These are phyloP conservation scores for Phytophthora vignae DNA, from an alignment of 352 stramenopile species.

Conservation along the genomic window DNA sequence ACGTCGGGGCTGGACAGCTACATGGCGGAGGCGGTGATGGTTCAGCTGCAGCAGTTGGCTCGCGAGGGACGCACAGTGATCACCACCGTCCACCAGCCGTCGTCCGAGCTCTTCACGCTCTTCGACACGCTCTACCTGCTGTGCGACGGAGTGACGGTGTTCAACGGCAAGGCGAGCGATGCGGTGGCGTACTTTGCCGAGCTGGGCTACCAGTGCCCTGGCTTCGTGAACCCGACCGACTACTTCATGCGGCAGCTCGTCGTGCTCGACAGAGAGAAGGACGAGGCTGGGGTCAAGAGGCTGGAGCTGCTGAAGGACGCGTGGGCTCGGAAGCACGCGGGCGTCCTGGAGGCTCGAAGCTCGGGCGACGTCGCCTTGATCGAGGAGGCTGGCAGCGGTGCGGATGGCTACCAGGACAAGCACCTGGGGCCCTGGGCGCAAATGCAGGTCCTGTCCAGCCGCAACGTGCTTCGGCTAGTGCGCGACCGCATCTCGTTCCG, in stretches of 20 bases:
- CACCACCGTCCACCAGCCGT: constrained; percentile 87
- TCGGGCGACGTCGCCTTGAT: constrained; percentile 5
- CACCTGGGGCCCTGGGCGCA: constrained; percentile 31
- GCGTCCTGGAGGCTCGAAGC: background rate
- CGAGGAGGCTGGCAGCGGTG: constrained; percentile 1
- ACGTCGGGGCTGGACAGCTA: constrained; percentile 69
- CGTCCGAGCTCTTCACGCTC: constrained; percentile 48
- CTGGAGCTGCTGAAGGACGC: constrained; percentile 30
- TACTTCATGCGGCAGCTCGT: constrained; percentile 57
- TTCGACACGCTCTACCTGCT: constrained; percentile 52
- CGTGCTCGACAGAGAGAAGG: constrained; percentile 42
- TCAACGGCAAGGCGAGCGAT: constrained; percentile 43
- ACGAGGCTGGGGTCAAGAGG: constrained; percentile 30
- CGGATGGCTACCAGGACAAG: constrained; percentile 13
- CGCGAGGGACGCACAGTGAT: constrained; percentile 85
- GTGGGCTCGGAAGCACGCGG: constrained; percentile 15
- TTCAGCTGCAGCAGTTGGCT: constrained; percentile 69
- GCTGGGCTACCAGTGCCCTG: constrained; percentile 41
- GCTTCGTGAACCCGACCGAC: constrained; percentile 45
- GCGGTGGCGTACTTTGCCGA: constrained; percentile 42
- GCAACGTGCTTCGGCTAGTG: constrained; percentile 43
- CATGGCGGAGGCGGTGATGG: constrained; percentile 63
- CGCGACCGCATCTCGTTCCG: constrained; percentile 44
- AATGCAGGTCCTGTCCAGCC: constrained; percentile 38
- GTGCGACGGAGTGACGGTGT: constrained; percentile 39